Percentiles rank a stretch among this genome's conserved stretches.
phyloP scores from a whole-genome alignment of 1,284 basidiomycete genomes.

The Vanrija sp. region DNA sequence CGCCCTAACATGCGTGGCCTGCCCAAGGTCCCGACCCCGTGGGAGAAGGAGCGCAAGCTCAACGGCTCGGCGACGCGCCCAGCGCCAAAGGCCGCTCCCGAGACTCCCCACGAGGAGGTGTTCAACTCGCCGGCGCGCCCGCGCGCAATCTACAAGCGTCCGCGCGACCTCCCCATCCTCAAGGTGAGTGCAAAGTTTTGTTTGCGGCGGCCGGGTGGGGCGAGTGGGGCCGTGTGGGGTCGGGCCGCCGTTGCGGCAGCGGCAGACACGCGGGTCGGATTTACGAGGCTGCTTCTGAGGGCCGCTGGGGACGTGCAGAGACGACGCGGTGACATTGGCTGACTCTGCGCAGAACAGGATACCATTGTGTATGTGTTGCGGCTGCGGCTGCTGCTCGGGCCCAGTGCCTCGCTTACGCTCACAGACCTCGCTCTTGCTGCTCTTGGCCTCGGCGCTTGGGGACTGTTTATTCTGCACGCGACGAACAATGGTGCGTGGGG shows the following conservation, averaged over 20 bases:
- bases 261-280: neutral
- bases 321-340: neutral
- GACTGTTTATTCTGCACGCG: slow-evolving; percentile 44
- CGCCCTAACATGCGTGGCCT: slow-evolving; percentile 32
- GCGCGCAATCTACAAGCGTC: slow-evolving; percentile 14
- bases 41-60: slow-evolving; percentile 12
- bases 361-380: slow-evolving; percentile 30
- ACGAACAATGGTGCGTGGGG: slow-evolving; percentile 42
- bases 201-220: neutral
- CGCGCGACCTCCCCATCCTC: slow-evolving; percentile 29
- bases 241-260: neutral
- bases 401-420: neutral
- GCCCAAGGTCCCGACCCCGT: slow-evolving; percentile 15
- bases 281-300: too few species aligned
- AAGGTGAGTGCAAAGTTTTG: slow-evolving; percentile 25
- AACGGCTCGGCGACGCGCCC: neutral
- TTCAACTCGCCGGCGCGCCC: slow-evolving; percentile 12
- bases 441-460: slow-evolving; percentile 40
- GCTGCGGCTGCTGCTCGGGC: neutral
- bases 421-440: slow-evolving; percentile 36
- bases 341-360: slow-evolving; percentile 25
- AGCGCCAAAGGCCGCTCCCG: slow-evolving; percentile 1
- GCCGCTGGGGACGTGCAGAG: neutral
- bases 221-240: slow-evolving; percentile 2
- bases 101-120: slow-evolving; percentile 6